These are phyloP conservation scores for Vanderwaltozyma yarrowii DNA, from an alignment of 805 yeast species.

Conservation along the genomic window DNA sequence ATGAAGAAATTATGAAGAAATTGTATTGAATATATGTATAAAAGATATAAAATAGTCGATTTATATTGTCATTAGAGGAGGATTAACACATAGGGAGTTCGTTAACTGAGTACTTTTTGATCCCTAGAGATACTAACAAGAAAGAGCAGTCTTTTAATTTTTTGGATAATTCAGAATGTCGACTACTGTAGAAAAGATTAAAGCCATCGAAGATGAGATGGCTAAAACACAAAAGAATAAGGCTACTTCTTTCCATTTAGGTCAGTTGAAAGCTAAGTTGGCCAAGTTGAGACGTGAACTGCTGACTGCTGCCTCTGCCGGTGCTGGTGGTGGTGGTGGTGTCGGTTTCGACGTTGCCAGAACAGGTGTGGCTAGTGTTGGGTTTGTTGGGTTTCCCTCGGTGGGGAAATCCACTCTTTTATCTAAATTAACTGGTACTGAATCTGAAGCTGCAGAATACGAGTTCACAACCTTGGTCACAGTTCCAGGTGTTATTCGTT, in stretches of 20 bases:
- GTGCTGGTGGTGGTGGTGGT: constrained; percentile 87
- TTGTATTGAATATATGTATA: no score
- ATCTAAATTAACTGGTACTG: constrained; percentile 86
- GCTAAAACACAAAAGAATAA: constrained; percentile 95
- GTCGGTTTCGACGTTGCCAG: constrained; percentile 97
- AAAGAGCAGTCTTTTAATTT: no score
- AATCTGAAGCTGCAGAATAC: constrained; percentile 95
- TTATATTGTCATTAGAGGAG: no score
- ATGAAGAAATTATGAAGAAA: no score
- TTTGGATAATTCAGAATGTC: constrained; percentile 38
- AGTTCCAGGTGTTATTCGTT: constrained; percentile 92
- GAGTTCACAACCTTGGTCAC: constrained; percentile 97
- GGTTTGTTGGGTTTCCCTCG: constrained; percentile 97
- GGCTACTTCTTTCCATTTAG: constrained; percentile 95
- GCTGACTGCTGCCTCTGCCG: constrained; percentile 54
- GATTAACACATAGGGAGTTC: no score
- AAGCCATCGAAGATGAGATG: constrained; percentile 95
- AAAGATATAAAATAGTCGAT: no score
- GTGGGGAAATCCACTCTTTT: constrained; percentile 79
- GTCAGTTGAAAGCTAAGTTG: constrained; percentile 91
- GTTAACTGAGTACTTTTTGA: no score
- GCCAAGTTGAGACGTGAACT: constrained; percentile 93
- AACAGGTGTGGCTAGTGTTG: constrained; percentile 96
- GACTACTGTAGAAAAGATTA: constrained; percentile 63
- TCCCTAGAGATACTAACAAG: no score